These are phyloP conservation scores for Mesembryanthemum crystallinum DNA, from an alignment of 148 eudicot species.

Conservation along the genomic window DNA sequence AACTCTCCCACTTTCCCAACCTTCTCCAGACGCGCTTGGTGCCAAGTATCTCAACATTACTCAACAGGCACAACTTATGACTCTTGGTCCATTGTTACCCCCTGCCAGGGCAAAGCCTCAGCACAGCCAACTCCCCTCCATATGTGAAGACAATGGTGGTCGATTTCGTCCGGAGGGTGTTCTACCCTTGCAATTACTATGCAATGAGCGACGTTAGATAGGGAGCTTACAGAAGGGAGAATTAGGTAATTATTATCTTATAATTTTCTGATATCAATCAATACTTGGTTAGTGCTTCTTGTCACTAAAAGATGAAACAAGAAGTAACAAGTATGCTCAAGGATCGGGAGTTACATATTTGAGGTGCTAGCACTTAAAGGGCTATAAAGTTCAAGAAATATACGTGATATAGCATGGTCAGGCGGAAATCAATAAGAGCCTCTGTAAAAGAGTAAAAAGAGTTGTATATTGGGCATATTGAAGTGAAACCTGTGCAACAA, in stretches of 20 bases:
- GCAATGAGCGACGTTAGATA: conserved; percentile 32
- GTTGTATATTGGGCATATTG: not conserved
- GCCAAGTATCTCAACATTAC: conserved; percentile 35
- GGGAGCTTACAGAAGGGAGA: not conserved
- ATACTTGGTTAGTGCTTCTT: not conserved
- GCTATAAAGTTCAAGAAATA: not conserved
- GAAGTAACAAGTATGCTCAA: not conserved
- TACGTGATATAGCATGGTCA: not conserved
- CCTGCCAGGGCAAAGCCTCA: conserved; percentile 32
- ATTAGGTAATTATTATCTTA: conserved; percentile 21
- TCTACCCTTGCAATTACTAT: conserved; percentile 43
- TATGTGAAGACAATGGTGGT: conserved; percentile 30
- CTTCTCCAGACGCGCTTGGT: conserved; percentile 33
- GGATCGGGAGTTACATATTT: not conserved
- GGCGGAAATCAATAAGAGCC: not conserved
- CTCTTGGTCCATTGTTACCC: conserved; percentile 30
- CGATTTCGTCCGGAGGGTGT: conserved; percentile 32
- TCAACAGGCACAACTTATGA: conserved; percentile 36
- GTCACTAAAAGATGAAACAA: not conserved
- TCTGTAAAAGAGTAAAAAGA: not conserved
- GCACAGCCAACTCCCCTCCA: conserved; percentile 25
- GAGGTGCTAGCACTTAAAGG: not conserved
- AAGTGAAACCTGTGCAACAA: not conserved
- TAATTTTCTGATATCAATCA: not conserved
- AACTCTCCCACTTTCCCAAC: conserved; percentile 25